phyloP scores from a whole-genome alignment of 306 rosid genomes.

The Rosa persica region DNA sequence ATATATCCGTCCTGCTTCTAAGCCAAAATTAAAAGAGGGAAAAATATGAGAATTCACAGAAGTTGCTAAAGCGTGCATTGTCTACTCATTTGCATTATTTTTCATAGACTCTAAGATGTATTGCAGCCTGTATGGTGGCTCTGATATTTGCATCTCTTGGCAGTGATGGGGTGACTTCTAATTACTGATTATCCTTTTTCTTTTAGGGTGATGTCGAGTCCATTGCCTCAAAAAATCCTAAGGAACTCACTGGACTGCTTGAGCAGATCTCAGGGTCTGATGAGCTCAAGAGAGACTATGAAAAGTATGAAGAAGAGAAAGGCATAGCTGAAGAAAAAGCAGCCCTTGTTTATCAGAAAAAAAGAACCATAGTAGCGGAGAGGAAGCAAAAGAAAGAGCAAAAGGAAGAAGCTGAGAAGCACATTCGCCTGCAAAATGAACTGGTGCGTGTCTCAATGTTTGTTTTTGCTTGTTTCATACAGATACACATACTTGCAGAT shows the following conservation, averaged over 20 bases:
- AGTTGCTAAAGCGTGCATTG: neutral
- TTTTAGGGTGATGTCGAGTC: slow-evolving; percentile 97
- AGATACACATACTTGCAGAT: neutral
- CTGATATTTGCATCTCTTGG: slow-evolving; percentile 11
- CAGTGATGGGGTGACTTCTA: slow-evolving; percentile 8
- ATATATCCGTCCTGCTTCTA: neutral
- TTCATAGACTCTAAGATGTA: neutral
- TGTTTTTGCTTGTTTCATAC: slow-evolving; percentile 19
- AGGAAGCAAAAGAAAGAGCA: slow-evolving; percentile 98
- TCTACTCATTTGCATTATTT: slow-evolving; percentile 10
- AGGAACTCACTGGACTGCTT: slow-evolving; percentile 81
- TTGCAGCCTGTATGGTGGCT: neutral
- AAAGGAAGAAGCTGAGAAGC: slow-evolving; percentile 96
- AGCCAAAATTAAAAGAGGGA: neutral
- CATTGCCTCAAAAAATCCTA: slow-evolving; percentile 93
- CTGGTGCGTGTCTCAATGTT: slow-evolving; percentile 47
- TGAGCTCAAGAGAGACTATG: slow-evolving; percentile 83
- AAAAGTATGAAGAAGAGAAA: slow-evolving; percentile 79
- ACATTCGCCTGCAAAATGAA: slow-evolving; percentile 72
- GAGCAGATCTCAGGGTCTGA: slow-evolving; percentile 99
- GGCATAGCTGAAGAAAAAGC: slow-evolving; percentile 84
- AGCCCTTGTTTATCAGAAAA: slow-evolving; percentile 86
- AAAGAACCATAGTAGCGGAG: slow-evolving; percentile 80
- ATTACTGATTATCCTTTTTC: slow-evolving; percentile 19
- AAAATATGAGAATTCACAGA: neutral